Evolutionary conservation across 768 basidiomycete genomes (phyloP), one percentile per base, ranked within the genome.

Genomic region (Serendipita indica): DNA sequence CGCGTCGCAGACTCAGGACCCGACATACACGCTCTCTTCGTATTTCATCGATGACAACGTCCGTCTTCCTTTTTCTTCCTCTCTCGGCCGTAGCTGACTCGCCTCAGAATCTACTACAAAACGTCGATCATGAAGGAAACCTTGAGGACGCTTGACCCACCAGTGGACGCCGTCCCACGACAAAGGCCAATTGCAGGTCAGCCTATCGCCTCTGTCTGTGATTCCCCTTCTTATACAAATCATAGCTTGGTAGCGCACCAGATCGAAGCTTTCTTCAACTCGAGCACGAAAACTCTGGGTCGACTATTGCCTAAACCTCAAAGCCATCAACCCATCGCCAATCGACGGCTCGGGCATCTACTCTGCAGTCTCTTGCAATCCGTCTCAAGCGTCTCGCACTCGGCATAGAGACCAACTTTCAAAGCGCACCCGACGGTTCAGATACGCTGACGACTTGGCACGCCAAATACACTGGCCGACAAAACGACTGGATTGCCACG

Each of bases 11-110:
- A 80, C 83, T n/a, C 71, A 77, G 0, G 80, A 89, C 1, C 79
- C 94, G 13, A 86, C 85, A 30, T 99, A 99, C 72, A 92, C 90
- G 71, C 97, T 98, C 68, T 89, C 86, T 60, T 90, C 92, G 7
- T 79, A 96, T 56, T 97, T 85, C 72, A 92, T 87, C 13, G 94
- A 84, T 66, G 77, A 82, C 65, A 77, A 78, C 69, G 93, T 96
- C 65, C 56, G 69, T 65, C 16, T 12, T 33, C 30, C 52, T 28
- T 16, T 45, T 52, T 28, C 28, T 37, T 20, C 49, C 13, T 60
- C n/a, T 25, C 16, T 43, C 60, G n/a, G 20, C 34, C 28, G 33
- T 30, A n/a, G n/a, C n/a, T n/a, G 1, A 46, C 3, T 10, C n/a
- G n/a, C n/a, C n/a, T n/a, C n/a, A n/a, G n/a, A 28, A 12, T 57